Percentiles rank a stretch among this genome's conserved stretches.
These are phyloP conservation scores for Kwoniella mangroviensis DNA, from an alignment of 768 basidiomycete genomes.

Conservation along the genomic window DNA sequence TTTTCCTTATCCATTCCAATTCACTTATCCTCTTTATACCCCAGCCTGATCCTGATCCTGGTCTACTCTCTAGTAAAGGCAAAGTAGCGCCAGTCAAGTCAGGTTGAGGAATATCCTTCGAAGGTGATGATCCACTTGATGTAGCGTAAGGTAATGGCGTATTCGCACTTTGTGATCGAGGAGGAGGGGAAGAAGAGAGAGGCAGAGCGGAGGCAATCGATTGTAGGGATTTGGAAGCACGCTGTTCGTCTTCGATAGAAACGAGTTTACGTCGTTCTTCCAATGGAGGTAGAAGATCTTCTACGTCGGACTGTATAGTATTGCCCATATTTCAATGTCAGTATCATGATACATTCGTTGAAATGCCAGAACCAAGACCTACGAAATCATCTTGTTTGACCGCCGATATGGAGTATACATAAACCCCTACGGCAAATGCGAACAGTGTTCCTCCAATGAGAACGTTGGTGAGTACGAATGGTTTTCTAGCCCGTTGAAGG, in stretches of 20 bases:
- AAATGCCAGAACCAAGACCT: conserved; percentile 19
- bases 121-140: conserved; percentile 22
- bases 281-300: conserved; percentile 57
- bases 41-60: not conserved
- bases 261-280: conserved; percentile 52
- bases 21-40: conserved; percentile 36
- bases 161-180: not conserved
- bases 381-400: conserved; percentile 89
- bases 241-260: conserved; percentile 58
- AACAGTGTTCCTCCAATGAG: conserved; percentile 74
- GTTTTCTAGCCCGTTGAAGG: conserved; percentile 81
- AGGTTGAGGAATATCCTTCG: conserved; percentile 19
- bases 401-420: conserved; percentile 89
- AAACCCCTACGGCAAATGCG: conserved; percentile 78
- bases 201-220: conserved; percentile 42
- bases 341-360: not conserved
- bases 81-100: conserved; percentile 8
- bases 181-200: conserved; percentile 11
- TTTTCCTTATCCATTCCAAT: conserved; percentile 34
- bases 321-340: not conserved
- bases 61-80: conserved; percentile 4
- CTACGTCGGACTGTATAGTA: conserved; percentile 48
- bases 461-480: conserved; percentile 78
- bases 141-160: conserved; percentile 26
- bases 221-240: conserved; percentile 29